These are phyloP conservation scores for Salix koriyanagi DNA, from an alignment of 345 rosid species.

Conservation along the genomic window DNA sequence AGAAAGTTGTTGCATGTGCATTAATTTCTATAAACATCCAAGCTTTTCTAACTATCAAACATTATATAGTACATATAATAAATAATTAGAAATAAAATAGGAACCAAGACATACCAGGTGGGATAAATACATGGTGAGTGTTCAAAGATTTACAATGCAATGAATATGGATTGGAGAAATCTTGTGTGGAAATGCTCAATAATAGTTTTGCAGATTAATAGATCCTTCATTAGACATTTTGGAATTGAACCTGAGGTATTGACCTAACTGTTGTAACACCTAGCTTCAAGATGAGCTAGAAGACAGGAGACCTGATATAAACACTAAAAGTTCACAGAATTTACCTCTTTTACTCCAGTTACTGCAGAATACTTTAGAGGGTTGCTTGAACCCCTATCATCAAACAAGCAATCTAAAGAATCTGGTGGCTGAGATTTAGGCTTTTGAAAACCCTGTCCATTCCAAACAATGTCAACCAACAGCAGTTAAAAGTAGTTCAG, in stretches of 20 bases:
- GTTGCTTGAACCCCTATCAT: conserved; percentile 33
- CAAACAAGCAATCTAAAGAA: conserved; percentile 36
- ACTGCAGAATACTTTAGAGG: conserved; percentile 22
- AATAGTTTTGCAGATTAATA: neutral
- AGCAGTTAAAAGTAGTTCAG: neutral
- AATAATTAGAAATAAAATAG: neutral
- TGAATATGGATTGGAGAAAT: neutral
- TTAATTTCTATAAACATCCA: neutral
- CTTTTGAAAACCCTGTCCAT: conserved; percentile 33
- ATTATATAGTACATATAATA: neutral
- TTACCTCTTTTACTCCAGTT: conserved; percentile 55
- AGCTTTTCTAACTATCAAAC: neutral
- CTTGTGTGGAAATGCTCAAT: neutral
- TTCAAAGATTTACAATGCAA: neutral
- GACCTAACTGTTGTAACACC: neutral
- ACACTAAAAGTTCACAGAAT: neutral
- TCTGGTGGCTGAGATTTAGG: conserved; percentile 31
- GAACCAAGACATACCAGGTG: neutral
- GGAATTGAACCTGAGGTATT: neutral
- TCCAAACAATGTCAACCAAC: conserved; percentile 14
- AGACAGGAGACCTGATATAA: neutral
- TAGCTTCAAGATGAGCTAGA: neutral
- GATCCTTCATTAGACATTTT: neutral
- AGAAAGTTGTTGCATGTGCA: neutral
- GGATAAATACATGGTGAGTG: neutral